phyloP scores from a whole-genome alignment of 768 basidiomycete genomes.

The Neoboletus brunneissimus region DNA sequence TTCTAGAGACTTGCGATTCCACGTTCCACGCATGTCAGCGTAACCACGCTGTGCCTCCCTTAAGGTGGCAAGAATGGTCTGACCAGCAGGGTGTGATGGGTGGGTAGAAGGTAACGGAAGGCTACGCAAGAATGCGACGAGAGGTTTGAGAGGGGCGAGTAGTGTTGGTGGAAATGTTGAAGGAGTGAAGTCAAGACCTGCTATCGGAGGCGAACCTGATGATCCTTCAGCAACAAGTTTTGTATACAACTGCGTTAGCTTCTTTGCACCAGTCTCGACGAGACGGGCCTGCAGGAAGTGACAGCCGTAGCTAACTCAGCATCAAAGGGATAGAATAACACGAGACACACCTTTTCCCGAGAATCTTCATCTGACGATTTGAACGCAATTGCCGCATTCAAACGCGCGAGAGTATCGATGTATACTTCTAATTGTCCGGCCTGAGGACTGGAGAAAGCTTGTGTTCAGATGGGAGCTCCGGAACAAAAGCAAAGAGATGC shows the following conservation, averaged over 20 bases:
- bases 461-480: background rate
- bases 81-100: conserved; percentile 77
- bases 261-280: conserved; percentile 80
- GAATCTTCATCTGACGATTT: conserved; percentile 57
- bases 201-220: conserved; percentile 65
- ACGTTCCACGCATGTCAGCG: conserved; percentile 81
- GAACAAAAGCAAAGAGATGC: conserved; percentile 2
- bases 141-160: conserved; percentile 52
- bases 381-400: conserved; percentile 80
- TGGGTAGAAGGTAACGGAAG: conserved; percentile 77
- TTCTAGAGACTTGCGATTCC: conserved; percentile 75
- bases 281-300: conserved; percentile 52
- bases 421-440: conserved; percentile 62
- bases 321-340: background rate
- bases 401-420: conserved; percentile 67
- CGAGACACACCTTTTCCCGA: conserved; percentile 46
- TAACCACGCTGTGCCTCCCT: conserved; percentile 80
- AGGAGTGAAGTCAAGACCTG: conserved; percentile 54
- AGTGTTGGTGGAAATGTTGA: conserved; percentile 55
- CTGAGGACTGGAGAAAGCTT: conserved; percentile 53
- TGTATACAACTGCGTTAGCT: conserved; percentile 78
- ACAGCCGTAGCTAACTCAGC: background rate
- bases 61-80: conserved; percentile 58
- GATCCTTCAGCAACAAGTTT: conserved; percentile 86
- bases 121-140: conserved; percentile 67